Conservation (phyloP, 192 early-diverging fungal genomes). For the Entomortierella parvispora region DNA sequence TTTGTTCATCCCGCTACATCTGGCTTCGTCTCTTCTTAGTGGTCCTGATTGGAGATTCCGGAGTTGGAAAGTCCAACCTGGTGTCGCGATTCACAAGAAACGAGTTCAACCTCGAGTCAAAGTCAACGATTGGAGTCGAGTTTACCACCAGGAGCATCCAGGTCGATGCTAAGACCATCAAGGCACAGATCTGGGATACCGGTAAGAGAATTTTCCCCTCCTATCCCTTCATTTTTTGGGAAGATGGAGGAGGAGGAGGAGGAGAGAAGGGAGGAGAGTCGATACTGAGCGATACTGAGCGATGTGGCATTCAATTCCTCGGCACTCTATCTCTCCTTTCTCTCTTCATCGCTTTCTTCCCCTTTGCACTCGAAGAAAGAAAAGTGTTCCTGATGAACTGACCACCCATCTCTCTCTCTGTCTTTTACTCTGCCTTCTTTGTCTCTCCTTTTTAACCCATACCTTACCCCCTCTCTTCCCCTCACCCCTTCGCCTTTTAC, state of each 20-base stretch:
- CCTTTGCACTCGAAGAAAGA: too few relatives aligned
- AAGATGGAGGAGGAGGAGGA: too few relatives aligned
- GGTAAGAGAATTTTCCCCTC: neutral
- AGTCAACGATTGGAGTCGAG: slow-evolving; percentile 63
- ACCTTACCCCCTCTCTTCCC: too few relatives aligned
- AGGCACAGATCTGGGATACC: slow-evolving; percentile 80
- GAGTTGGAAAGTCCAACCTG: slow-evolving; percentile 66
- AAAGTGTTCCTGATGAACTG: too few relatives aligned
- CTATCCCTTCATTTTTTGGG: too few relatives aligned
- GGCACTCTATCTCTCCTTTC: neutral
- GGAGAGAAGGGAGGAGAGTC: too few relatives aligned
- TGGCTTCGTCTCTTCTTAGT: neutral
- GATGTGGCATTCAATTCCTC: too few relatives aligned
- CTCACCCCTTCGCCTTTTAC: too few relatives aligned
- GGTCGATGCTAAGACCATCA: slow-evolving; percentile 67
- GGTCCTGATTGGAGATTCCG: slow-evolving; percentile 41
- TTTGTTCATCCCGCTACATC: neutral
- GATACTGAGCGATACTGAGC: too few relatives aligned
- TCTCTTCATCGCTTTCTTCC: neutral
- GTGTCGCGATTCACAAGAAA: slow-evolving; percentile 63
- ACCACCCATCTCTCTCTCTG: too few relatives aligned
- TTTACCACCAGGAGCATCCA: slow-evolving; percentile 59
- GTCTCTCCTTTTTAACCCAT: too few relatives aligned
- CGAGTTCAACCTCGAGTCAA: slow-evolving; percentile 64
- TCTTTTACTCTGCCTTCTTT: too few relatives aligned